Evolutionary conservation across 805 yeast genomes (phyloP).

Genomic region (Yueomyces sp.): DNA sequence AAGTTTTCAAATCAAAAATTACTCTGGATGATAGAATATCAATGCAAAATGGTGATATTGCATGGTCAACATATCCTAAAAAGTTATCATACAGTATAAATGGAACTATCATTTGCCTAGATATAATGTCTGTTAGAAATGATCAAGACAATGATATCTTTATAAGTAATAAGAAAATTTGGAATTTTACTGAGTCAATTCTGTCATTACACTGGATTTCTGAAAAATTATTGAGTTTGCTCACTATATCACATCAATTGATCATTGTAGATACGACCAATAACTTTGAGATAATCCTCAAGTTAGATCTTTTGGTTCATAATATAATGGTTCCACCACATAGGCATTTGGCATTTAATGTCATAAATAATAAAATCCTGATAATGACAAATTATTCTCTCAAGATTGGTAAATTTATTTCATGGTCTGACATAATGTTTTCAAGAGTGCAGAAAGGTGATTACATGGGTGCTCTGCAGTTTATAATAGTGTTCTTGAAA

Average conservation of each 20-base stretch:
- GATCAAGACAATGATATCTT: too few species aligned
- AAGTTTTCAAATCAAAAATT: too few species aligned
- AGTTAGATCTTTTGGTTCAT: conserved; percentile 14
- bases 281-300: conserved; percentile 1
- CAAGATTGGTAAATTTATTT: conserved; percentile 15
- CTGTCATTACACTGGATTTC: conserved; percentile 16
- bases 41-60: neutral
- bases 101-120: too few species aligned
- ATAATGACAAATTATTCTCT: conserved; percentile 16
- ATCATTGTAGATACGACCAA: conserved; percentile 9
- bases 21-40: neutral
- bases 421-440: conserved; percentile 22
- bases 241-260: conserved; percentile 19
- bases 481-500: conserved; percentile 10
- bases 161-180: neutral
- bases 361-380: conserved; percentile 9
- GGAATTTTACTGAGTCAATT: conserved; percentile 6
- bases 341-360: conserved; percentile 8
- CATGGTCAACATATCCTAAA: neutral
- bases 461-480: conserved; percentile 16
- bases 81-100: neutral
- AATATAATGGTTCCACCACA: conserved; percentile 17
- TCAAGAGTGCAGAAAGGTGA: conserved; percentile 18
- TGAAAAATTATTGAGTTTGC: conserved; percentile 8
- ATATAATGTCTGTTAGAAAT: too few species aligned